Base-by-base conservation (phyloP, 140 eudicot species). In the Ambrosia hybrid region DNA sequence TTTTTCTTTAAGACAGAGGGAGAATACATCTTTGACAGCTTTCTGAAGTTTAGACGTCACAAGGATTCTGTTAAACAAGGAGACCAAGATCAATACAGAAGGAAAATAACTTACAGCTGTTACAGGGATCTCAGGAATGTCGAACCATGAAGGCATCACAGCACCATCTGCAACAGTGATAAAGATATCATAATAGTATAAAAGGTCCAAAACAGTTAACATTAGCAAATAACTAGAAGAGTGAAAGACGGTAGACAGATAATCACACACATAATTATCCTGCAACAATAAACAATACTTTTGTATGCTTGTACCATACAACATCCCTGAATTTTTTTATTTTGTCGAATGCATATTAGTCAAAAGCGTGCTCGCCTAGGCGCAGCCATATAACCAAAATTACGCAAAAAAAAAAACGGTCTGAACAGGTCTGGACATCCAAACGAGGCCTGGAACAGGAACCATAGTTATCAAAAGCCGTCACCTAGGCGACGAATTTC, bases 121-220 rank as follows among this genome's bases (percentile, higher is more conserved):
- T 59, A 95, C 76, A n/a, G 26, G 99, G 71, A 95, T 81, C 84
- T 91, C 99, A 43, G 46, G 92, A 79, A 94, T 75, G 83, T 94
- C 99, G 37, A 94, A 94, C 99, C 99, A 94, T 9, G 99, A 91
- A 73, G 92, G 92, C 99, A 91, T 95, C 73, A 85, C 86, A 64
- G 85, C 72, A 74, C 99, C 99, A 95, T 85, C 99, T 95, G 71
- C 71, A 86, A 75, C 60, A 12, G 64, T 34, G 12, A 9, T 73
- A 73, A 63, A 56, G 33, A 72, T 65, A 48, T 65, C 61, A 58
- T 33, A 37, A 66, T 56, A 68, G 51, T 57, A 65, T 49, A 43
- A 67, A 3, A 17, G 15, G 30, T 73, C 16, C 69, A 38, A 38
- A 14, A 38, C 43, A 3, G 9, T n/a, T 14, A 6, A 14, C 7